Base-by-base conservation (phyloP, 176 grass and related monocot genomes). In the Carex myosuroides region DNA sequence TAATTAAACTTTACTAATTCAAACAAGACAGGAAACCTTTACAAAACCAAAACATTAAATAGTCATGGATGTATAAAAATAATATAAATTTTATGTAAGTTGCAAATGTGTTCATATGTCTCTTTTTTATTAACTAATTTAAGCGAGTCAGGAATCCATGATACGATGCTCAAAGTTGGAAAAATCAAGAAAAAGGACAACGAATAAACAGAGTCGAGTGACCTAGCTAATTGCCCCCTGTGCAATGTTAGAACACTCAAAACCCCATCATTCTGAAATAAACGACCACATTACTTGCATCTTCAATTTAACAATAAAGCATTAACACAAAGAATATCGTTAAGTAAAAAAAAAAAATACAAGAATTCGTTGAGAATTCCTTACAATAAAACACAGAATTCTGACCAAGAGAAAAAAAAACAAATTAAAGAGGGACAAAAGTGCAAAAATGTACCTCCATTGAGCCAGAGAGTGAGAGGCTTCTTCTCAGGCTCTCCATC, bases 401-500 rank as follows among this genome's bases (percentile, higher is more conserved):
- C 24, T 22, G 29, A 69, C 42, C 11, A 87, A 87, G 35, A 73
- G 21, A 59, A 53, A 14, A 70, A 70, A 60, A 13, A 14, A 66
- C 7, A 22, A 75, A 58, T 26, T 81, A 83, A 78, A 39, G 9
- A 56, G 12, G 62, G 21, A 73, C 3, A 35, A 72, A 10, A 37
- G 5, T 63, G 54, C 70, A 84, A 53, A 83, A 69, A 29, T 41
- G 9, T 64, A 99, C 96, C 96, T 93, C 96, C 96, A 60, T 99
- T 99, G 77, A 99, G 91, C 96, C 96, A 99, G 5, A 99, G 91
- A 11, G 96, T 88, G 83, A 99, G 96, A 65, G 96, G 96, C 85
- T 95, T 95, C 80, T 16, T 73, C 70, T 85, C 50, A 60, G 96
- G 86, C 64, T 70, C 85, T 60, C 57, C 50, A 80, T 90, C 88